These are phyloP conservation scores for Ophiostoma sp. DNA, from an alignment of 2,329 filamentous ascomycete species.

Conservation along the genomic window DNA sequence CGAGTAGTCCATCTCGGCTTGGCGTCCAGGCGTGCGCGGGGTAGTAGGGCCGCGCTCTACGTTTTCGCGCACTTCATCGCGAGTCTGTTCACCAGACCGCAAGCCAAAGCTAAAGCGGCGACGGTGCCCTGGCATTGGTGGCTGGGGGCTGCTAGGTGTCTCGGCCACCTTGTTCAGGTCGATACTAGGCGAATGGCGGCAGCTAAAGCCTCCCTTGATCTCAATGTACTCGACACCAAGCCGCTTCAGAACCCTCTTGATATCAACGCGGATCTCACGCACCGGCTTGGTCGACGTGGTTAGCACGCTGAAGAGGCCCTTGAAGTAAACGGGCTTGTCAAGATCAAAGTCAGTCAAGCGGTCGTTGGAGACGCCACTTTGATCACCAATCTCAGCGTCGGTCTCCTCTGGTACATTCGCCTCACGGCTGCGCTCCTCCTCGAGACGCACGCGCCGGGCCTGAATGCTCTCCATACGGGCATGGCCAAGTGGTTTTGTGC, in stretches of 20 bases:
- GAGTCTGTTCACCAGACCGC: slow-evolving; percentile 49
- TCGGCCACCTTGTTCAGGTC: slow-evolving; percentile 71
- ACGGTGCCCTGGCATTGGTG: slow-evolving; percentile 52
- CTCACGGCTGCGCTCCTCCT: slow-evolving; percentile 48
- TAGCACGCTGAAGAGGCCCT: slow-evolving; percentile 93
- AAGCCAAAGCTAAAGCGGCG: slow-evolving; percentile 82
- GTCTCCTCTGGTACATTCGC: slow-evolving; percentile 87
- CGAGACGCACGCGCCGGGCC: slow-evolving; percentile 65
- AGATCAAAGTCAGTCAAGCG: slow-evolving; percentile 65
- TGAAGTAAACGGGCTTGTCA: slow-evolving; percentile 90
- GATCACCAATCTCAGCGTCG: slow-evolving; percentile 66
- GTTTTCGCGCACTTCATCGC: slow-evolving; percentile 62
- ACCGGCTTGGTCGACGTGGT: slow-evolving; percentile 93
- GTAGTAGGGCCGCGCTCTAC: slow-evolving; percentile 41
- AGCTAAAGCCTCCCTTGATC: slow-evolving; percentile 90
- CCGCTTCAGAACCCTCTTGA: slow-evolving; percentile 82
- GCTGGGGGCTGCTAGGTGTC: slow-evolving; percentile 52
- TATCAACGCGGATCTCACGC: slow-evolving; percentile 75
- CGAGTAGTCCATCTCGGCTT: slow-evolving; percentile 67
- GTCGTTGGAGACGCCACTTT: slow-evolving; percentile 56
- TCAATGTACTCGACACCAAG: slow-evolving; percentile 87
- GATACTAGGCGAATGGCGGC: slow-evolving; percentile 82
- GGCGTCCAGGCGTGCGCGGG: slow-evolving; percentile 42
- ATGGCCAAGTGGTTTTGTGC: slow-evolving; percentile 84
- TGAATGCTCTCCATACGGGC: slow-evolving; percentile 89